Conservation (phyloP, 2,329 filamentous ascomycete genomes). For the Claviceps purpurea region DNA sequence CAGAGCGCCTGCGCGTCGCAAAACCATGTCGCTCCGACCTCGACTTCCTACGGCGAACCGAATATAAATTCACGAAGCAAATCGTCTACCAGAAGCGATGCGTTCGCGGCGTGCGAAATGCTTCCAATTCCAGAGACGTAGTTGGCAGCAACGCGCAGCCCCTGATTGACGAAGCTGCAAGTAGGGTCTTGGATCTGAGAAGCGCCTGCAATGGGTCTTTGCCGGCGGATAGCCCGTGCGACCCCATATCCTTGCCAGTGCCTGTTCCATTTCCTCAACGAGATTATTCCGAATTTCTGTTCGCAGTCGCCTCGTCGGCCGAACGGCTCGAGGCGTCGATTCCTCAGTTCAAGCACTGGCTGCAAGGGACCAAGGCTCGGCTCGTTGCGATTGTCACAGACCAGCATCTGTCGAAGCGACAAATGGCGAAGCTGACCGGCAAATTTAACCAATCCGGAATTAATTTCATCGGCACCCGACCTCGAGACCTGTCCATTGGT, state of each 20-base stretch:
- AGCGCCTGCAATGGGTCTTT: slow-evolving; percentile 12
- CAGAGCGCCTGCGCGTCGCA: slow-evolving; percentile 7
- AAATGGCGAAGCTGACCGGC: slow-evolving; percentile 16
- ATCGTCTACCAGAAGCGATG: slow-evolving; percentile 32
- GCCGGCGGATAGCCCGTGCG: slow-evolving; percentile 13
- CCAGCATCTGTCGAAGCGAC: slow-evolving; percentile 1
- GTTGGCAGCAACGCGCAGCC: slow-evolving; percentile 24
- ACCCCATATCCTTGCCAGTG: slow-evolving; percentile 33
- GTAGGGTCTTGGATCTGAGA: slow-evolving; percentile 18
- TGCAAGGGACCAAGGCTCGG: slow-evolving; percentile 34
- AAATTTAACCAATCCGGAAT: slow-evolving; percentile 19
- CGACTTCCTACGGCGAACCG: slow-evolving; percentile 17
- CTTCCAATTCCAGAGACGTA: slow-evolving; percentile 20
- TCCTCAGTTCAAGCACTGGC: slow-evolving; percentile 41
- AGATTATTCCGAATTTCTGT: slow-evolving; percentile 37
- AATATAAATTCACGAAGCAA: slow-evolving; percentile 24
- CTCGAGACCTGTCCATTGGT: slow-evolving; percentile 20
- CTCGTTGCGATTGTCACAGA: slow-evolving; percentile 40
- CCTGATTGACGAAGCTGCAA: slow-evolving; percentile 18
- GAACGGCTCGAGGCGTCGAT: slow-evolving; percentile 36
- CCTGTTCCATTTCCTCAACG: slow-evolving; percentile 27
- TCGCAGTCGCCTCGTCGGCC: slow-evolving; percentile 42
- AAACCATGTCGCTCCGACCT: slow-evolving; percentile 14
- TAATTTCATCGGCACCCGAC: slow-evolving; percentile 20
- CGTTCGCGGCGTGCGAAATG: slow-evolving; percentile 23